A percentile compares a stretch with the other conserved stretches of the same genome.
phyloP scores from a whole-genome alignment of 352 stramenopile genomes.

The Phytopythium oedochilum region DNA sequence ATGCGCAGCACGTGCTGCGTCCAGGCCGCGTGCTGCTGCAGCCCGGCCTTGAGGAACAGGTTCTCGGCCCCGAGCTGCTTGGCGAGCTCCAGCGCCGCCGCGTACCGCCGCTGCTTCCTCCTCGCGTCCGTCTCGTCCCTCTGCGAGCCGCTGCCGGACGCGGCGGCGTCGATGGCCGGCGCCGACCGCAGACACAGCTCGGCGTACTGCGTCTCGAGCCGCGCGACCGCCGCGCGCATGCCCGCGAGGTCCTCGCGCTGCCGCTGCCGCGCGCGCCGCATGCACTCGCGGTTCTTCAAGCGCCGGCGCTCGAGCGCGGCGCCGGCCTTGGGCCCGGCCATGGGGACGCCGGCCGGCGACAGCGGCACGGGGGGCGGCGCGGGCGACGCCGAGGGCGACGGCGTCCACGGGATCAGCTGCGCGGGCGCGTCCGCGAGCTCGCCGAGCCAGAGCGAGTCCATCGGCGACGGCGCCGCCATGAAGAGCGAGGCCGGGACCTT shows the following conservation, averaged over 20 bases:
- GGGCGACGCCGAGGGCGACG: too few relatives aligned
- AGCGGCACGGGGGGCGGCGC: too few relatives aligned
- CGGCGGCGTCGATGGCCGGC: background rate
- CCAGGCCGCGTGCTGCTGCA: slow-evolving; percentile 24
- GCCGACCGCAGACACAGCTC: slow-evolving; percentile 14
- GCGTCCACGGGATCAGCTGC: too few relatives aligned
- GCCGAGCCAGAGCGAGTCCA: background rate
- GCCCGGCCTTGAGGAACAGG: slow-evolving; percentile 14
- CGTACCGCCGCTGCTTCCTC: slow-evolving; percentile 3
- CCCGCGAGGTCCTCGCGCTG: slow-evolving; percentile 24
- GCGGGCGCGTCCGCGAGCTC: too few relatives aligned
- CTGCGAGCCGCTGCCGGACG: background rate
- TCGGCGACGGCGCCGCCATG: background rate
- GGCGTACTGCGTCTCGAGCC: slow-evolving; percentile 28
- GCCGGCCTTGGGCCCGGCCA: background rate
- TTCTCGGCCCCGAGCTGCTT: slow-evolving; percentile 37
- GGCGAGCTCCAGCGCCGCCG: slow-evolving; percentile 3
- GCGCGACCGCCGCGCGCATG: slow-evolving; percentile 15
- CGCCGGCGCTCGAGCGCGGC: slow-evolving; percentile 9
- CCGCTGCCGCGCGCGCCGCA: slow-evolving; percentile 23
- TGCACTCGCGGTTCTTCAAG: slow-evolving; percentile 25
- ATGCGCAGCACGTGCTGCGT: slow-evolving; percentile 21
- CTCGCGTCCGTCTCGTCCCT: background rate
- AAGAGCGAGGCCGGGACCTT: too few relatives aligned
- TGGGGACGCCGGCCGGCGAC: slow-evolving; percentile 32